Percentiles rank a stretch among this genome's conserved stretches.
phyloP scores from a whole-genome alignment of 441 rosid genomes.

The Melastoma candidum region DNA sequence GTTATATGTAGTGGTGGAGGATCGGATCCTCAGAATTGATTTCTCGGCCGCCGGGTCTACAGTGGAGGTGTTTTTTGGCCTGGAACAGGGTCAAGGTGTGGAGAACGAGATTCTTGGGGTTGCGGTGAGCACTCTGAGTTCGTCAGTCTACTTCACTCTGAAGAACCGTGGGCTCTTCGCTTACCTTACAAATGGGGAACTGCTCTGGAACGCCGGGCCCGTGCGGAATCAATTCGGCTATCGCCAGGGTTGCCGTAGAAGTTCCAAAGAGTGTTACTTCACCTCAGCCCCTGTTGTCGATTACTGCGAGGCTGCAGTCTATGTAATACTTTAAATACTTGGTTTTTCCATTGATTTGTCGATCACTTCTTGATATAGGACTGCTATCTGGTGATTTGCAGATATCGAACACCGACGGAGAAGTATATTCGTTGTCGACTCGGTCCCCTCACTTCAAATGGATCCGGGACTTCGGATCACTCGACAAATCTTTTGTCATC shows the following conservation, averaged over 20 bases:
- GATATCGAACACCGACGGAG: conserved; percentile 68
- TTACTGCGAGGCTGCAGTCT: conserved; percentile 63
- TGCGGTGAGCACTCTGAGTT: conserved; percentile 49
- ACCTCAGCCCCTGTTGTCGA: conserved; percentile 60
- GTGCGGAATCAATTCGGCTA: conserved; percentile 44
- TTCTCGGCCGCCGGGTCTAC: conserved; percentile 31
- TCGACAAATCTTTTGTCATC: conserved; percentile 39
- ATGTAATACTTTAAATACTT: conserved; percentile 33
- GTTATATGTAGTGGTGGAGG: conserved; percentile 71
- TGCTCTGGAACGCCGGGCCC: conserved; percentile 79
- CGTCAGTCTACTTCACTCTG: conserved; percentile 50
- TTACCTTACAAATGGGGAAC: conserved; percentile 28
- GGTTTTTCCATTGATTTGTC: not conserved
- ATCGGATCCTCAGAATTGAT: conserved; percentile 43
- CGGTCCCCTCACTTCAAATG: conserved; percentile 50
- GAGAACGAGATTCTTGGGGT: conserved; percentile 45
- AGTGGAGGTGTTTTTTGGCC: conserved; percentile 47
- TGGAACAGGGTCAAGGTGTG: conserved; percentile 32
- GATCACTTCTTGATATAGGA: not conserved
- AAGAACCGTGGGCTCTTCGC: conserved; percentile 55
- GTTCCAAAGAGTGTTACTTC: conserved; percentile 46
- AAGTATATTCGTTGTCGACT: conserved; percentile 69
- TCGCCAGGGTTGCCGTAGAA: conserved; percentile 57
- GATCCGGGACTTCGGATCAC: conserved; percentile 64
- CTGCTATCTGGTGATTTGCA: conserved; percentile 20